phyloP scores from a whole-genome alignment of 805 yeast genomes.

The Wickerhamomyces pijperi region DNA sequence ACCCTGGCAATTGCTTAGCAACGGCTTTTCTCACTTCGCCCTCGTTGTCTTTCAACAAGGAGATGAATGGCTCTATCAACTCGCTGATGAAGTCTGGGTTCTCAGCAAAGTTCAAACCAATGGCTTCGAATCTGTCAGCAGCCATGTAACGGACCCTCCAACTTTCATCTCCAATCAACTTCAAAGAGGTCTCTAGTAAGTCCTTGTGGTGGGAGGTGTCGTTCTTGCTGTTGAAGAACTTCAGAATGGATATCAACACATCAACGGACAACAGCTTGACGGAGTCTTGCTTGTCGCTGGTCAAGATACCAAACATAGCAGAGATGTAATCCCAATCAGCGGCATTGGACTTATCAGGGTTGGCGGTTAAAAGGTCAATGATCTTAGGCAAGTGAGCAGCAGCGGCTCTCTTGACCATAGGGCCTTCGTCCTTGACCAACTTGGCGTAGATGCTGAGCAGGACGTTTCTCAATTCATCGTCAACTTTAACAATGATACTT shows the following conservation, averaged over 20 bases:
- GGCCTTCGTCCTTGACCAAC: constrained; percentile 81
- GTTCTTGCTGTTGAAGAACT: constrained; percentile 47
- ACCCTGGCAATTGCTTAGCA: constrained; percentile 81
- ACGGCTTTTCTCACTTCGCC: constrained; percentile 95
- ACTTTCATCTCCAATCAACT: constrained; percentile 75
- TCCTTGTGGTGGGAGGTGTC: constrained; percentile 53
- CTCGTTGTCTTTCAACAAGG: constrained; percentile 81
- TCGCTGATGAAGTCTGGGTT: constrained; percentile 40
- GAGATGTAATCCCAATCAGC: constrained; percentile 69
- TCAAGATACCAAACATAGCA: constrained; percentile 70
- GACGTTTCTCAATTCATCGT: constrained; percentile 42
- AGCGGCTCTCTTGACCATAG: constrained; percentile 95
- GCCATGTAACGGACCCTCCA: constrained; percentile 99
- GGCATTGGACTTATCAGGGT: constrained; percentile 34
- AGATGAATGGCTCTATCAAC: constrained; percentile 51
- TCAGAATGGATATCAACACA: constrained; percentile 71
- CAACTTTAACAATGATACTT: constrained; percentile 50
- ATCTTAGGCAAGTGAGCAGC: constrained; percentile 74
- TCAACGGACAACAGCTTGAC: constrained; percentile 87
- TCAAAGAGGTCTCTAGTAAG: constrained; percentile 52
- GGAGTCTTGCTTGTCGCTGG: constrained; percentile 85
- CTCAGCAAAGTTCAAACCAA: constrained; percentile 54
- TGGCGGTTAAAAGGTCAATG: constrained; percentile 45
- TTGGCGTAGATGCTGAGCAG: constrained; percentile 58
- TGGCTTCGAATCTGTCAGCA: constrained; percentile 78